Percentiles rank a stretch among this genome's conserved stretches.
Conservation (phyloP, 768 basidiomycete species). For the Boletus patriciae region DNA sequence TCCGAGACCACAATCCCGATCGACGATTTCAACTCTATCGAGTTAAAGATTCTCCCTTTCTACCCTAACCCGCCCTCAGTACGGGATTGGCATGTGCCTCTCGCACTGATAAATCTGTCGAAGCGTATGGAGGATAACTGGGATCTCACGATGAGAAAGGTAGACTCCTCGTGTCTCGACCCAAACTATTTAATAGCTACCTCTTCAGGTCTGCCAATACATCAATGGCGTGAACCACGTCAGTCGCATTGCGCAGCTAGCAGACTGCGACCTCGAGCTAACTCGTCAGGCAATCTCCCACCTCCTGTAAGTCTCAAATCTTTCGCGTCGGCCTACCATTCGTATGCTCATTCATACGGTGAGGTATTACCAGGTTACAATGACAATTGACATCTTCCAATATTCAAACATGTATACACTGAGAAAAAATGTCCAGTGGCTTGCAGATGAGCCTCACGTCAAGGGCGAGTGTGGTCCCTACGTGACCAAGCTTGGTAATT, state of each 20-base stretch:
- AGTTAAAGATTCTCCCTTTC: slow-evolving; percentile 94
- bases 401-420: slow-evolving; percentile 97
- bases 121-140: slow-evolving; percentile 87
- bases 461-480: slow-evolving; percentile 91
- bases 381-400: slow-evolving; percentile 97
- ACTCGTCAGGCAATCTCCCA: slow-evolving; percentile 89
- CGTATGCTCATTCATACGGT: slow-evolving; percentile 4
- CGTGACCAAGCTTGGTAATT: slow-evolving; percentile 70
- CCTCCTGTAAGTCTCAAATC: slow-evolving; percentile 62
- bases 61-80: slow-evolving; percentile 92
- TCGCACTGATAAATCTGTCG: slow-evolving; percentile 80
- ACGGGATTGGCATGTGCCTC: slow-evolving; percentile 93
- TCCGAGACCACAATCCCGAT: slow-evolving; percentile 93
- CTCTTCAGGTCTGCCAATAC: slow-evolving; percentile 58
- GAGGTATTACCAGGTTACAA: slow-evolving; percentile 94
- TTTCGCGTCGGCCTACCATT: not conserved
- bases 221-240: slow-evolving; percentile 94
- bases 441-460: slow-evolving; percentile 82
- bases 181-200: not conserved
- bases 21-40: slow-evolving; percentile 91
- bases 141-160: slow-evolving; percentile 94
- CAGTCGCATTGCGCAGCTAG: slow-evolving; percentile 85
- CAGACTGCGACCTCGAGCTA: slow-evolving; percentile 81
- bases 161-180: slow-evolving; percentile 25
- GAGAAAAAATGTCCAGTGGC: slow-evolving; percentile 81